These are phyloP conservation scores for Populus deltoides DNA, from an alignment of 345 rosid genomes.

Conservation along the genomic window DNA sequence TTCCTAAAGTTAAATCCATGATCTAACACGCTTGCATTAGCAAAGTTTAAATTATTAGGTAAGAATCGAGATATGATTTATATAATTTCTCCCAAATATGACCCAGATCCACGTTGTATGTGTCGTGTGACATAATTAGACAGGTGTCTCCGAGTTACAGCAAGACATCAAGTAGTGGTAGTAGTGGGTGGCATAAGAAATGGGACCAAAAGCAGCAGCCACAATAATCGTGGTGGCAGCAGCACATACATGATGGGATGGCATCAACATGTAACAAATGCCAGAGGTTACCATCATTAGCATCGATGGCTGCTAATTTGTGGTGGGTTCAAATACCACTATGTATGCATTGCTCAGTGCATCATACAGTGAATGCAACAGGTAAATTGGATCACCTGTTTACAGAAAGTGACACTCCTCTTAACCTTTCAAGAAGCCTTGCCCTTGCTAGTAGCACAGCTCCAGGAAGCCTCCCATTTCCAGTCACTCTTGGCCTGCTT, in stretches of 20 bases:
- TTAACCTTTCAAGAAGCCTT: slow-evolving; percentile 86
- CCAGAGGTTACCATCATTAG: neutral
- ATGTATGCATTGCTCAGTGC: neutral
- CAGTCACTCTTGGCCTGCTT: slow-evolving; percentile 36
- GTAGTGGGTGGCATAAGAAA: neutral
- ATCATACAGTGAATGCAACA: neutral
- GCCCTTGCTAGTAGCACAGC: slow-evolving; percentile 87
- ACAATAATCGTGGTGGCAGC: neutral
- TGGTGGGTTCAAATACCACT: neutral
- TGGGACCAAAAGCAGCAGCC: neutral
- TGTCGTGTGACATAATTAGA: neutral
- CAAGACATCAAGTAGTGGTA: neutral
- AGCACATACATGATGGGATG: neutral
- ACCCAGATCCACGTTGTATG: neutral
- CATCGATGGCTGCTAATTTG: neutral
- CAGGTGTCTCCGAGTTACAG: neutral
- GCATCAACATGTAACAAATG: neutral
- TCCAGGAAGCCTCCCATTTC: slow-evolving; percentile 83
- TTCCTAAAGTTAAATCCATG: neutral
- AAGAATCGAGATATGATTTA: too few relatives aligned
- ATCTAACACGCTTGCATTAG: neutral
- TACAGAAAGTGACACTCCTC: slow-evolving; percentile 63
- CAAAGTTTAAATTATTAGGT: neutral
- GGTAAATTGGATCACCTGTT: slow-evolving; percentile 48
- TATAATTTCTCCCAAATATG: neutral